Conservation (phyloP, 495 filamentous ascomycete species). For the Choiromyces venosus region DNA sequence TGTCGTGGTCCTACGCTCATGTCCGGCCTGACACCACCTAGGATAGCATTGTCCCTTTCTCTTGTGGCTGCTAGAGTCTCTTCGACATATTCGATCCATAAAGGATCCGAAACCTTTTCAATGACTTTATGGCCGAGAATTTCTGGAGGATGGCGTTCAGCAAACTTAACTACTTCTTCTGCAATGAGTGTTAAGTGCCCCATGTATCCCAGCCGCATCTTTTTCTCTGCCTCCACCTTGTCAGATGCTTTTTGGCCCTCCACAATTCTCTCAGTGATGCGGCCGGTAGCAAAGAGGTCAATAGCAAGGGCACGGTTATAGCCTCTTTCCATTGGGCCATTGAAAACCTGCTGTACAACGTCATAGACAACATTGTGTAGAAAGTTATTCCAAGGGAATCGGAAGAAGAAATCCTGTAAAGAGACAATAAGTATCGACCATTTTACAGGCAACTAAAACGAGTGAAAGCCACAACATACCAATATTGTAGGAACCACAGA, state of each 20-base stretch:
- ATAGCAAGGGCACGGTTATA: slow-evolving; percentile 90
- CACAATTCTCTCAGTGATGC: slow-evolving; percentile 85
- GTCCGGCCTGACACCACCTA: slow-evolving; percentile 92
- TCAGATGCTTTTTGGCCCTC: slow-evolving; percentile 84
- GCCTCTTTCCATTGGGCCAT: slow-evolving; percentile 93
- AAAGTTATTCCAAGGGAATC: slow-evolving; percentile 99
- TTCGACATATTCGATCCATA: slow-evolving; percentile 95
- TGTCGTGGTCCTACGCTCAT: slow-evolving; percentile 66
- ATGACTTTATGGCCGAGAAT: slow-evolving; percentile 75
- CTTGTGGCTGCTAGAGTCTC: slow-evolving; percentile 87
- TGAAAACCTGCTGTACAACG: slow-evolving; percentile 98
- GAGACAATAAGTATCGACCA: slow-evolving; percentile 9
- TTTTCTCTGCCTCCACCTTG: slow-evolving; percentile 67
- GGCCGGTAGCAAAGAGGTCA: slow-evolving; percentile 82
- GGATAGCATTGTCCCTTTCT: slow-evolving; percentile 94
- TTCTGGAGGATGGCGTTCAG: slow-evolving; percentile 86
- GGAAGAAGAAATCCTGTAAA: slow-evolving; percentile 85
- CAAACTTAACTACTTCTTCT: slow-evolving; percentile 98
- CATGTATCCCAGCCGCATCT: slow-evolving; percentile 96
- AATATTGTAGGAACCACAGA: slow-evolving; percentile 92
- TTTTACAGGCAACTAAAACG: slow-evolving; percentile 10
- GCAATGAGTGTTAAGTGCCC: slow-evolving; percentile 95
- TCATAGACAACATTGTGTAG: slow-evolving; percentile 99
- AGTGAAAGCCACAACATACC: slow-evolving; percentile 51
- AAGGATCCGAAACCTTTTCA: slow-evolving; percentile 75